Conservation (phyloP, 495 filamentous ascomycete species). For the Penicillium canariense region DNA sequence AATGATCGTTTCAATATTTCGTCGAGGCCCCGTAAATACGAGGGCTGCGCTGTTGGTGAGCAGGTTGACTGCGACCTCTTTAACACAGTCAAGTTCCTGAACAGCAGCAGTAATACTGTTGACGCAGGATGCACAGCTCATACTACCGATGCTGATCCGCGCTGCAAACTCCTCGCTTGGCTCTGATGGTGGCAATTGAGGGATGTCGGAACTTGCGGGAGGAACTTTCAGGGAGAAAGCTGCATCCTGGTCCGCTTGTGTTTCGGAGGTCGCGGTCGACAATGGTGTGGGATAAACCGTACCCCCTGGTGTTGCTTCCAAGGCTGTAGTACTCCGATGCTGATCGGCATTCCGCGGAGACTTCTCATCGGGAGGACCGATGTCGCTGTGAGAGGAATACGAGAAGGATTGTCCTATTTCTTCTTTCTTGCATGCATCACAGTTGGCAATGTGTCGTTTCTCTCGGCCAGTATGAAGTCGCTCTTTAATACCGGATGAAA, state of each 20-base stretch:
- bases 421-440: conserved; percentile 50
- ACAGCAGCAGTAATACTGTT: conserved; percentile 53
- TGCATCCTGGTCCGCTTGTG: background rate
- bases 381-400: conserved; percentile 7
- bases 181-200: background rate
- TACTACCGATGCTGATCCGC: conserved; percentile 55
- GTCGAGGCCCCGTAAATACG: conserved; percentile 40
- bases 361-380: conserved; percentile 13
- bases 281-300: background rate
- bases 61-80: conserved; percentile 55
- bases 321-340: background rate
- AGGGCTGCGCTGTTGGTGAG: conserved; percentile 58
- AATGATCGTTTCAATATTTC: conserved; percentile 42
- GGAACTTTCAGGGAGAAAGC: background rate
- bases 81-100: conserved; percentile 49
- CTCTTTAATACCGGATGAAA: conserved; percentile 28
- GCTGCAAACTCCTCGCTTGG: conserved; percentile 35
- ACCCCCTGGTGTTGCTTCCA: background rate
- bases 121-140: conserved; percentile 66
- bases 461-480: conserved; percentile 20
- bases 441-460: conserved; percentile 44
- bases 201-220: conserved; percentile 1
- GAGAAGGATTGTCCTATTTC: conserved; percentile 13
- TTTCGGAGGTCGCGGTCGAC: conserved; percentile 4
- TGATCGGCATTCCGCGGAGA: conserved; percentile 1